Evolutionary conservation across 257 asterid species (phyloP), one percentile per base, ranked within the genome.

Genomic region (Euphrasia confusa): DNA sequence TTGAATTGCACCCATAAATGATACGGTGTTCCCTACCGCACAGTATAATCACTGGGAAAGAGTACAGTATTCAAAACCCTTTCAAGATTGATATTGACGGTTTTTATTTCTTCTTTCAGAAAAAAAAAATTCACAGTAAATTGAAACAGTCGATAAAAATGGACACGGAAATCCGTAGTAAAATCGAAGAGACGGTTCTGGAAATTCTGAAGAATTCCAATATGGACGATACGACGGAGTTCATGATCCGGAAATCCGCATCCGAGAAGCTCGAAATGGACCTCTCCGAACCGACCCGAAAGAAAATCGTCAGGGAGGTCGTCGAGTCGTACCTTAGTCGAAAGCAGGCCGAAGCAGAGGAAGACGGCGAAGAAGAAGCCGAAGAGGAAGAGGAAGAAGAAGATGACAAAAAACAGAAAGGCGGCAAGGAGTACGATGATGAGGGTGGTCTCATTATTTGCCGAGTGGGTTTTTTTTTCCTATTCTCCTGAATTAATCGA

Each of bases 371-470:
- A 5, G 54, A 30, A 33, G 75, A 64, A 9, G 78, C 62, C 0
- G 77, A 69, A 0, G 78, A 62, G 0, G 88, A 64, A 1, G 88
- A 60, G 1, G 89, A 62, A 3, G 83, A 74, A 1, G 75, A 68
- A n/a, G 75, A 61, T 40, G 35, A 44, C 60, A 54, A 54, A 35
- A 50, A 63, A 28, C 66, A 26, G 45, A 45, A 66, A 54, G 84
- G 74, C 54, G 89, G 72, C 32, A 81, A 72, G 69, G 96, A 87
- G 78, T 84, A 76, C 54, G 99, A 89, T 58, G 97, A 87, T 32
- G 97, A 82, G 12, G 97, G 97, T 15, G 89, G 87, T 48, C 92
- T 85, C 71, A 89, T 93, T 33, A 60, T 87, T 58, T 93, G 99
- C 77, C 82, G 95, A 69, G 96, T 89, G 55, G 76, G 93, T 69